phyloP scores from a whole-genome alignment of 2,329 filamentous ascomycete species.

The Neocucurbitaria cava region DNA sequence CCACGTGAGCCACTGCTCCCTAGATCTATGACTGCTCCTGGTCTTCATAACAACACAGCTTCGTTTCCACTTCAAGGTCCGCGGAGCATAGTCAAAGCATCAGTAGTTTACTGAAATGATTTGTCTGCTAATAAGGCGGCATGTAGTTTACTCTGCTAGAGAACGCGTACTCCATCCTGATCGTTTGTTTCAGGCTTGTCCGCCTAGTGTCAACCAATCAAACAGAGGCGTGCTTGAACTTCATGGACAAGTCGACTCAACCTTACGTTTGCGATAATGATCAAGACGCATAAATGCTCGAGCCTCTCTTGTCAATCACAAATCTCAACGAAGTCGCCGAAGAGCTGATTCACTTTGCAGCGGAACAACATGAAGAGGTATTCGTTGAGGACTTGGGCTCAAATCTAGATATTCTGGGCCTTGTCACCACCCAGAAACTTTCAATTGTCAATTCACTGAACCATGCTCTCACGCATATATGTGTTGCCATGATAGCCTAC shows the following conservation, averaged over 20 bases:
- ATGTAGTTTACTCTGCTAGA: neutral
- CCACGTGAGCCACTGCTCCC: conserved; percentile 7
- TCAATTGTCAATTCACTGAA: neutral
- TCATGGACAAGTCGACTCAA: neutral
- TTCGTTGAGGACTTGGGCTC: neutral
- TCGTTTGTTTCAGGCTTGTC: too few species aligned
- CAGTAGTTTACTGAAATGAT: neutral
- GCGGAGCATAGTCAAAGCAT: neutral
- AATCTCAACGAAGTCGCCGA: neutral
- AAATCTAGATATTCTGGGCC: neutral
- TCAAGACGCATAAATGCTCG: neutral
- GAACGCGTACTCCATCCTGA: neutral
- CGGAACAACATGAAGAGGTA: neutral
- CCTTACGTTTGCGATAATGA: neutral
- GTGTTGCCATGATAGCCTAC: neutral
- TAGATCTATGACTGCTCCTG: neutral
- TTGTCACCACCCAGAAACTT: neutral
- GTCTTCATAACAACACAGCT: neutral
- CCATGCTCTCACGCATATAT: neutral
- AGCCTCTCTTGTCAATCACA: neutral
- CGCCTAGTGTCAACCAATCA: too few species aligned
- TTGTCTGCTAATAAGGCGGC: neutral
- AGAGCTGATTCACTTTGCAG: neutral
- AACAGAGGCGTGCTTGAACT: neutral
- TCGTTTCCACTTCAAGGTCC: neutral